A percentile compares a stretch with the other conserved stretches of the same genome.
Conservation (phyloP, 495 filamentous ascomycete species). For the Chaetomium tenue region DNA sequence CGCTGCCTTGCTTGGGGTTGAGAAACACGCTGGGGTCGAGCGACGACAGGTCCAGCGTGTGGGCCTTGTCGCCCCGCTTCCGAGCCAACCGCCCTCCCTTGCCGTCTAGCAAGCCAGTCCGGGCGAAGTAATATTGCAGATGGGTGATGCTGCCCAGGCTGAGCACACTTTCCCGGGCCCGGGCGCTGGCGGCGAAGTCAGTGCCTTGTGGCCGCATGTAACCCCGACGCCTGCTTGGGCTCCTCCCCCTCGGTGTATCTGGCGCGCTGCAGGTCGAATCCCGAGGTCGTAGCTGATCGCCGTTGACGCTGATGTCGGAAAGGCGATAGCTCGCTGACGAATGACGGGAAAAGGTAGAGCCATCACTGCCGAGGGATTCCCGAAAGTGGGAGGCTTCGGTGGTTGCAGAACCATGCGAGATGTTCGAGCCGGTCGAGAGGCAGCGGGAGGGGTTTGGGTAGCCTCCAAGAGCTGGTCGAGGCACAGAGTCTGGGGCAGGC, state of each 20-base stretch:
- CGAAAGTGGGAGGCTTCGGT: constrained; percentile 59
- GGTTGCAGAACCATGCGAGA: constrained; percentile 50
- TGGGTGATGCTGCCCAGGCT: constrained; percentile 95
- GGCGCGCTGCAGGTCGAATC: constrained; percentile 44
- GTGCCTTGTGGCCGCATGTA: constrained; percentile 90
- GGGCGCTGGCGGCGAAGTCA: constrained; percentile 85
- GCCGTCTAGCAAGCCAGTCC: constrained; percentile 88
- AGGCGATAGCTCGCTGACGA: constrained; percentile 48
- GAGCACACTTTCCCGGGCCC: constrained; percentile 87
- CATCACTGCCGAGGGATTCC: constrained; percentile 50
- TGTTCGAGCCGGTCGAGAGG: constrained; percentile 72
- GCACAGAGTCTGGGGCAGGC: constrained; percentile 64
- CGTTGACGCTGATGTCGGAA: constrained; percentile 39
- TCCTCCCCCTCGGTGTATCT: constrained; percentile 16
- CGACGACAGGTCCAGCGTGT: constrained; percentile 50
- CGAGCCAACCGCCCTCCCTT: constrained; percentile 83
- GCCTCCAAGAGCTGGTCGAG: constrained; percentile 63
- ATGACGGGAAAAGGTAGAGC: constrained; percentile 52
- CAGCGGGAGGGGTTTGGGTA: constrained; percentile 65
- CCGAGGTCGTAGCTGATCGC: constrained; percentile 49
- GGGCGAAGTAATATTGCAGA: constrained; percentile 95
- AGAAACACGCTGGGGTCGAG: constrained; percentile 42
- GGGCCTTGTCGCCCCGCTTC: constrained; percentile 57
- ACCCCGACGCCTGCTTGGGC: constrained; percentile 64
- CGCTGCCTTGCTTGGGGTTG: constrained; percentile 42